Percentiles rank a stretch among this genome's conserved stretches.
phyloP scores from a whole-genome alignment of 2,329 filamentous ascomycete genomes.

The Paraconiothyrium brasiliense region DNA sequence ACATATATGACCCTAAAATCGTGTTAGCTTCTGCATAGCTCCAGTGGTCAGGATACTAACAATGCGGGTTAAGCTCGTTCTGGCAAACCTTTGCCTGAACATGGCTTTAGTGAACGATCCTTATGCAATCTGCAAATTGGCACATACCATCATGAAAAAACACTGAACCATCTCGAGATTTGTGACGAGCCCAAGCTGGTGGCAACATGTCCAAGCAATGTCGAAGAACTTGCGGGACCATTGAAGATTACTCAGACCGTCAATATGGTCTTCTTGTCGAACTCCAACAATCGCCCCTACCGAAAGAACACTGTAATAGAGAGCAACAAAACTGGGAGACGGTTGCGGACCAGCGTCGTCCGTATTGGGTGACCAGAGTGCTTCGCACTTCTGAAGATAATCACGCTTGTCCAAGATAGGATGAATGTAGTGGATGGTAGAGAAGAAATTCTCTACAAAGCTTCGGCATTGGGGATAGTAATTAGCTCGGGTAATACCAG shows the following conservation, averaged over 20 bases:
- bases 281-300: conserved; percentile 58
- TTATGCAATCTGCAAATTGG: background rate
- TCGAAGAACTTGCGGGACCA: conserved; percentile 60
- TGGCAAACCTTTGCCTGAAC: conserved; percentile 57
- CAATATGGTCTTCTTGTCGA: conserved; percentile 55
- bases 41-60: background rate
- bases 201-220: conserved; percentile 52
- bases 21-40: background rate
- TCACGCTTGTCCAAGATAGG: conserved; percentile 59
- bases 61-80: conserved; percentile 60
- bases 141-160: conserved; percentile 53
- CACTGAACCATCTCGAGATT: conserved; percentile 61
- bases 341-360: conserved; percentile 40
- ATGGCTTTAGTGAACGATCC: background rate
- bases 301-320: conserved; percentile 60
- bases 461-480: conserved; percentile 57
- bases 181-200: conserved; percentile 54
- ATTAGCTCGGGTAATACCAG: background rate
- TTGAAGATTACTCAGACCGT: conserved; percentile 56
- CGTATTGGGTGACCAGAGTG: conserved; percentile 47
- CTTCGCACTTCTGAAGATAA: conserved; percentile 56
- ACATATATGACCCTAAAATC: conserved; percentile 54
- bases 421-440: conserved; percentile 60
- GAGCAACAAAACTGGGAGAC: conserved; percentile 55
- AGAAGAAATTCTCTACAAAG: conserved; percentile 60